phyloP scores from a whole-genome alignment of 768 basidiomycete species.

The Panaeolus papilionaceus region DNA sequence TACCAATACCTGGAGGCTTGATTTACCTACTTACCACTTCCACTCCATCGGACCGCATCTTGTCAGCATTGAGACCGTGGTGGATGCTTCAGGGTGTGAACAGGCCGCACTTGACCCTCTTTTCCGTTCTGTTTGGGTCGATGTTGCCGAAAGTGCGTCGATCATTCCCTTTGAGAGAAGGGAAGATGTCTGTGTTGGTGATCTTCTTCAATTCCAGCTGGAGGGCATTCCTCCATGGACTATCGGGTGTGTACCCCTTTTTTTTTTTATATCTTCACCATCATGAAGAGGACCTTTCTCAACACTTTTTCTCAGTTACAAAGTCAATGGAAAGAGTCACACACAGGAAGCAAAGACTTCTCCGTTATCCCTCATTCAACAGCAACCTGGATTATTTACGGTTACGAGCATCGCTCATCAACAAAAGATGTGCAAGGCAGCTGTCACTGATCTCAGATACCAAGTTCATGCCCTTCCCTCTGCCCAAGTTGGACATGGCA shows the following conservation, averaged over 20 bases:
- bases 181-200: constrained; percentile 89
- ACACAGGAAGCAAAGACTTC: constrained; percentile 79
- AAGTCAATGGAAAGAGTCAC: constrained; percentile 76
- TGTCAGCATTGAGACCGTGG: constrained; percentile 77
- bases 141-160: constrained; percentile 96
- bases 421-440: constrained; percentile 89
- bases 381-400: constrained; percentile 83
- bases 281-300: background rate
- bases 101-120: constrained; percentile 70
- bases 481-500: constrained; percentile 89
- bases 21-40: constrained; percentile 75
- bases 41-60: constrained; percentile 82
- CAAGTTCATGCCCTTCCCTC: constrained; percentile 84
- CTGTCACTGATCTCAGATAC: constrained; percentile 76
- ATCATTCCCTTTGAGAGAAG: constrained; percentile 85
- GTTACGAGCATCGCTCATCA: constrained; percentile 91
- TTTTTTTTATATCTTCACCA: constrained; percentile 7
- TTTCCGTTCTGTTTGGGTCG: constrained; percentile 74
- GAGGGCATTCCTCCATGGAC: constrained; percentile 96
- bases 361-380: constrained; percentile 86
- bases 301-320: constrained; percentile 59
- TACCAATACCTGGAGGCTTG: constrained; percentile 69
- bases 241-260: constrained; percentile 61
- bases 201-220: constrained; percentile 88
- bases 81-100: constrained; percentile 84